Conservation (phyloP, 495 filamentous ascomycete genomes). For the Cetradonia linearis region DNA sequence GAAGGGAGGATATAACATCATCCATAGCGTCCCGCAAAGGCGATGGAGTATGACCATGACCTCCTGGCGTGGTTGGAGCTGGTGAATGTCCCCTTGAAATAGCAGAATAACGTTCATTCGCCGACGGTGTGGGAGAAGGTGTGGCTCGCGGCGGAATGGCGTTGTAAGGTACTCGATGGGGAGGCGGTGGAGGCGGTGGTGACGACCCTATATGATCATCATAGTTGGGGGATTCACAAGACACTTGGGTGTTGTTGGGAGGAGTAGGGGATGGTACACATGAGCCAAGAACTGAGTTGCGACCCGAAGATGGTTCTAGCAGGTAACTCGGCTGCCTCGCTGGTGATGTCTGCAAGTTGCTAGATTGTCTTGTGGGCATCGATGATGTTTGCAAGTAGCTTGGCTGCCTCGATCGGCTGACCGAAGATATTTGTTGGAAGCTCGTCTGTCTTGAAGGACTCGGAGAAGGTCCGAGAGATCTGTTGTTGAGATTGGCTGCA, state of each 20-base stretch:
- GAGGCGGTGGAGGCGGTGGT: slow-evolving; percentile 31
- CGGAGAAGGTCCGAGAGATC: slow-evolving; percentile 30
- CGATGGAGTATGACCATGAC: slow-evolving; percentile 70
- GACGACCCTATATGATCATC: slow-evolving; percentile 29
- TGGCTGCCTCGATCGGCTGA: slow-evolving; percentile 13
- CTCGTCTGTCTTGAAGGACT: slow-evolving; percentile 27
- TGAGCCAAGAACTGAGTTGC: slow-evolving; percentile 10
- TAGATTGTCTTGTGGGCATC: slow-evolving; percentile 8
- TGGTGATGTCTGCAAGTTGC: slow-evolving; percentile 11
- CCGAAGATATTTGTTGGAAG: slow-evolving; percentile 7
- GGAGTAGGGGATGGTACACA: slow-evolving; percentile 30
- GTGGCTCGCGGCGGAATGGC: slow-evolving; percentile 26
- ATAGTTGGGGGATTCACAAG: slow-evolving; percentile 31
- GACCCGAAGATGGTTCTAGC: slow-evolving; percentile 11
- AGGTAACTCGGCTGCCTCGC: slow-evolving; percentile 18
- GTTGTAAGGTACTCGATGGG: slow-evolving; percentile 29
- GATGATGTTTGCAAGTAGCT: slow-evolving; percentile 10
- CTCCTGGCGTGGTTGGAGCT: slow-evolving; percentile 51
- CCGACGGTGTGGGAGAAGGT: slow-evolving; percentile 35
- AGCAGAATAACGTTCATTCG: slow-evolving; percentile 41
- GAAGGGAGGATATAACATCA: slow-evolving; percentile 91
- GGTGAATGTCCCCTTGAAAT: slow-evolving; percentile 51
- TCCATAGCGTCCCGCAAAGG: slow-evolving; percentile 92
- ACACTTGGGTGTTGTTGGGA: slow-evolving; percentile 26
- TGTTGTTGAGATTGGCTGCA: slow-evolving; percentile 25